Conservation (phyloP, 306 rosid genomes). For the Lathyrus aphaca region DNA sequence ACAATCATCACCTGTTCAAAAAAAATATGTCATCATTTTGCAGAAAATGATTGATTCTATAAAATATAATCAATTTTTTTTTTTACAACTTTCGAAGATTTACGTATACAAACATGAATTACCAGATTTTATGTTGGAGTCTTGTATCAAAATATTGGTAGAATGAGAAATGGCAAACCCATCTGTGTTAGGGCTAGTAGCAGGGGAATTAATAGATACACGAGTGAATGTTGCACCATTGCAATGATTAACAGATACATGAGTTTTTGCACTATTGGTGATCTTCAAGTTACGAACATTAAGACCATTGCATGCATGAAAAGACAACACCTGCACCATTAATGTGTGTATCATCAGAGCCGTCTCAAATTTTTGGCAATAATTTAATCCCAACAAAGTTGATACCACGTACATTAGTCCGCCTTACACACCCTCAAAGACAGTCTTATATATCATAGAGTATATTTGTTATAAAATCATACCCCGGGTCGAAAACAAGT, state of each 20-base stretch:
- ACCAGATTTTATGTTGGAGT: slow-evolving; percentile 43
- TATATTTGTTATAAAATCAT: neutral
- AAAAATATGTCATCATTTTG: neutral
- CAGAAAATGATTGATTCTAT: neutral
- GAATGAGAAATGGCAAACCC: slow-evolving; percentile 41
- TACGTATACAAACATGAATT: neutral
- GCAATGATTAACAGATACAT: slow-evolving; percentile 20
- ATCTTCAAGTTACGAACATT: neutral
- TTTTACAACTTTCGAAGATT: neutral
- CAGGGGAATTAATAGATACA: slow-evolving; percentile 36
- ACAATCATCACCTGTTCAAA: slow-evolving; percentile 66
- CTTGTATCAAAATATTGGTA: slow-evolving; percentile 20
- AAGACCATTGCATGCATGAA: slow-evolving; percentile 20
- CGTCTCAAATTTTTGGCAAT: too few relatives aligned
- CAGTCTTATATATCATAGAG: neutral
- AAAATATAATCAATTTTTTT: too few relatives aligned
- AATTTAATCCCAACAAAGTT: too few relatives aligned
- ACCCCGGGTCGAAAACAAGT: neutral
- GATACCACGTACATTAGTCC: too few relatives aligned
- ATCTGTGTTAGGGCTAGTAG: slow-evolving; percentile 55
- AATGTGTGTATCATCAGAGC: too few relatives aligned
- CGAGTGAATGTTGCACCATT: slow-evolving; percentile 9
- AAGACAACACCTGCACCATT: neutral
- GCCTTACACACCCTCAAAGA: too few relatives aligned
- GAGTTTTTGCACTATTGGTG: slow-evolving; percentile 31